These are phyloP conservation scores for Fomitopsis palustris DNA, from an alignment of 1,284 basidiomycete genomes.

Conservation along the genomic window DNA sequence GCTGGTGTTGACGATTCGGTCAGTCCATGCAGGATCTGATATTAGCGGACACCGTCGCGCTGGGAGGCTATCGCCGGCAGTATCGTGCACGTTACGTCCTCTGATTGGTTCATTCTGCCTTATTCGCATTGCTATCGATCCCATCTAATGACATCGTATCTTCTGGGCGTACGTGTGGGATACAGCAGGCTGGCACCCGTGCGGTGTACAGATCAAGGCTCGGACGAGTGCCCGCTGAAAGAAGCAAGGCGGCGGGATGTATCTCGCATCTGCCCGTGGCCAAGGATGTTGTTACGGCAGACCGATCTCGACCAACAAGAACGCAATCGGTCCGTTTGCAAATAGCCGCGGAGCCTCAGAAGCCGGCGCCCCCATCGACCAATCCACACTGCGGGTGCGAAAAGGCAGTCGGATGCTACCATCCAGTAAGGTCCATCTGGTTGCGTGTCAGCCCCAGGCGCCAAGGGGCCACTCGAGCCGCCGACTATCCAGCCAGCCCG, in stretches of 20 bases:
- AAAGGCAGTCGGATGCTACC: background rate
- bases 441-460: slow-evolving; percentile 3
- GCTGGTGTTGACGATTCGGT: slow-evolving; percentile 18
- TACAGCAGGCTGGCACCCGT: background rate
- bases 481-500: slow-evolving; percentile 8
- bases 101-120: slow-evolving; percentile 7
- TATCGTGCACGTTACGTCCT: slow-evolving; percentile 2
- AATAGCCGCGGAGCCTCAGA: slow-evolving; percentile 14
- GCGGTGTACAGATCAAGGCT: slow-evolving; percentile 3
- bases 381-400: slow-evolving; percentile 4
- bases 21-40: slow-evolving; percentile 10
- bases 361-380: background rate
- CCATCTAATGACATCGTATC: slow-evolving; percentile 9
- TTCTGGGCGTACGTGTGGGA: slow-evolving; percentile 7
- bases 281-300: slow-evolving; percentile 11
- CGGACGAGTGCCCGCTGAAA: slow-evolving; percentile 4
- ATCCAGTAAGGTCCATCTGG: slow-evolving; percentile 1
- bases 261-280: slow-evolving; percentile 5
- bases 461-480: background rate
- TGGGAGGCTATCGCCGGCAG: slow-evolving; percentile 7
- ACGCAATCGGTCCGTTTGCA: slow-evolving; percentile 6
- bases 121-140: slow-evolving; percentile 8
- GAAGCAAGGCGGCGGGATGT: background rate
- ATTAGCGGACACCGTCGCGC: slow-evolving; percentile 1
- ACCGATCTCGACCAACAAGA: slow-evolving; percentile 12